Evolutionary conservation across 225 moss, liverwort and hornwort species (phyloP), one percentile per base, ranked within the genome.

Genomic region (Physcomitrium patens): DNA sequence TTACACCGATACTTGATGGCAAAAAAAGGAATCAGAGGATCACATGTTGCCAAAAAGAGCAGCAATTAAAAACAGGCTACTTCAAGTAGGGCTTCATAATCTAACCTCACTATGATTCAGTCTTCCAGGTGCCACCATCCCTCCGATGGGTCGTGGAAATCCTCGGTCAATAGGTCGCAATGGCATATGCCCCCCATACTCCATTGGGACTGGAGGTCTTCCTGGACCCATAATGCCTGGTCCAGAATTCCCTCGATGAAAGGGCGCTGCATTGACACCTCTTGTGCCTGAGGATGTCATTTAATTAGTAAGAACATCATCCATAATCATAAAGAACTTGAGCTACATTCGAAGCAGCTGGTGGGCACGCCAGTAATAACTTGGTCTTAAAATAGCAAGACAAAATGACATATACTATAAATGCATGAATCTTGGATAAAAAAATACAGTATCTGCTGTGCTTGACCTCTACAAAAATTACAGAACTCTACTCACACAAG

Each of bases 191-290:
- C 86, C 82, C 28, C 79, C 86, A 68, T 91, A 81, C 60, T 94
- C 94, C 45, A 87, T 49, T 27, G 90, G 84, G 59, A 88, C 84
- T 67, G 86, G 77, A 48, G 92, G 87, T 63, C 92, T 84, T 76
- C 96, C 96, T 56, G 94, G 94, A 73, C 96, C 96, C 90, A 96
- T 93, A 4, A 94, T 94, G 70, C 96, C 92, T 59, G 89, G 87
- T 63, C 85, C 90, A 79, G 83, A 83, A 80, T 87, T 96, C n/a
- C 87, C 75, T 72, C 77, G 74, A 65, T 81, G 80, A 69, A 85
- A 69, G 77, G 82, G 54, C 53, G 54, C 80, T 59, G 78, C 74
- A 76, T 54, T 91, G 52, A 54, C 62, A 19, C 90, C 81, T 78
- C 79, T 80, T 42, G 68, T 78, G 77, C 77, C 96, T 94, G 86